Percentiles rank a stretch among this genome's conserved stretches.
phyloP scores from a whole-genome alignment of 495 filamentous ascomycete species.

The Elaphomyces granulatus region DNA sequence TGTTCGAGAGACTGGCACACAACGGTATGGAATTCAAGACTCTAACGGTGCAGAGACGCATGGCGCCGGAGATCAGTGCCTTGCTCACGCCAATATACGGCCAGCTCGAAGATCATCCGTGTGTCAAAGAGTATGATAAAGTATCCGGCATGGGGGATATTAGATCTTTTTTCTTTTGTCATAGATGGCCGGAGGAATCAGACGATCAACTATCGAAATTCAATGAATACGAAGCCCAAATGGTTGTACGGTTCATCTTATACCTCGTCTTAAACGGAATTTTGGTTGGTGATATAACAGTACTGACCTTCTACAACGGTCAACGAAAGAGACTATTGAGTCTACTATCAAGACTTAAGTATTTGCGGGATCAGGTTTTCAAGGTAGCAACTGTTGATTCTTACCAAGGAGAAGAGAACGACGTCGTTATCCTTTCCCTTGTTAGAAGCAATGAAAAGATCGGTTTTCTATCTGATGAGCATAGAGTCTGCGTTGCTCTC shows the following conservation, averaged over 20 bases:
- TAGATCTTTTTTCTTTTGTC: constrained; percentile 58
- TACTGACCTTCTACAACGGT: constrained; percentile 86
- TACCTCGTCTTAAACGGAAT: constrained; percentile 61
- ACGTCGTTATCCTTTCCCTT: constrained; percentile 67
- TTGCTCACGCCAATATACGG: constrained; percentile 55
- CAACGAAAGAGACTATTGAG: constrained; percentile 53
- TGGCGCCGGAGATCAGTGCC: constrained; percentile 57
- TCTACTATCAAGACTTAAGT: constrained; percentile 33
- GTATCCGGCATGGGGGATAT: constrained; percentile 68
- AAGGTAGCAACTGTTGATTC: constrained; percentile 81
- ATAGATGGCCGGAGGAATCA: constrained; percentile 48
- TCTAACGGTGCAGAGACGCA: constrained; percentile 49
- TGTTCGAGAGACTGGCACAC: constrained; percentile 63
- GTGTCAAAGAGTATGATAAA: constrained; percentile 43
- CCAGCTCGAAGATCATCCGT: constrained; percentile 49
- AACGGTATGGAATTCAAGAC: constrained; percentile 50
- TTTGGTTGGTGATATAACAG: constrained; percentile 47
- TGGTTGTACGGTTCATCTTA: constrained; percentile 58
- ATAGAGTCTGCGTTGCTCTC: constrained; percentile 75
- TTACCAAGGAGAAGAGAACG: constrained; percentile 92
- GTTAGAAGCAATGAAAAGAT: constrained; percentile 57
- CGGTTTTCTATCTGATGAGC: constrained; percentile 60
- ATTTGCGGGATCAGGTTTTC: constrained; percentile 34
- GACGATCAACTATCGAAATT: constrained; percentile 54
- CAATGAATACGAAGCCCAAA: constrained; percentile 62